Evolutionary conservation across 2,329 filamentous ascomycete species (phyloP).

Genomic region (Didymella arachidicola): DNA sequence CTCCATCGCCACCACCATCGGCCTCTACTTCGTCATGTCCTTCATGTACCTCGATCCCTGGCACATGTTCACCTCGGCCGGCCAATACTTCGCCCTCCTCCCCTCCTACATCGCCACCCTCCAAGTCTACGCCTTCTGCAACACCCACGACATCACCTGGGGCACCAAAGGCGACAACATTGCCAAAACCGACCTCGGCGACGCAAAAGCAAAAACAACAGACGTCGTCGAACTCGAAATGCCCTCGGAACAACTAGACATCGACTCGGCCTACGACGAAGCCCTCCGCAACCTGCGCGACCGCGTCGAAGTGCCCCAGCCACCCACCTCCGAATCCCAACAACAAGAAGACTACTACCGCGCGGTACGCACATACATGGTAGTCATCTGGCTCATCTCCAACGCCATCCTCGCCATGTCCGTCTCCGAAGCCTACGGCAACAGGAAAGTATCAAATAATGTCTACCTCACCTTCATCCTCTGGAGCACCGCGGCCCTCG

Average conservation of each 20-base stretch:
- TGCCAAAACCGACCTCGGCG: slow-evolving; percentile 88
- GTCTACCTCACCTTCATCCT: slow-evolving; percentile 92
- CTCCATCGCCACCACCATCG: slow-evolving; percentile 85
- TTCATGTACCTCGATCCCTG: slow-evolving; percentile 97
- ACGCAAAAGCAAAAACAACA: slow-evolving; percentile 76
- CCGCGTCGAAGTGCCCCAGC: slow-evolving; percentile 78
- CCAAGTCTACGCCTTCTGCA: slow-evolving; percentile 98
- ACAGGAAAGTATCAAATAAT: slow-evolving; percentile 76
- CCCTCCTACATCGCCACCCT: slow-evolving; percentile 96
- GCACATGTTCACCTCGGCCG: slow-evolving; percentile 96
- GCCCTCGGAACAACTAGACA: slow-evolving; percentile 97
- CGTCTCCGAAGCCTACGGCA: slow-evolving; percentile 83
- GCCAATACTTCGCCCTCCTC: slow-evolving; percentile 91
- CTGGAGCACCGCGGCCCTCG: slow-evolving; percentile 86
- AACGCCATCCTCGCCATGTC: slow-evolving; percentile 95
- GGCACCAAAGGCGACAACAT: slow-evolving; percentile 99
- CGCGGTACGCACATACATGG: slow-evolving; percentile 96
- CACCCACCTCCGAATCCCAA: slow-evolving; percentile 74
- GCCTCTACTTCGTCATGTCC: slow-evolving; percentile 95
- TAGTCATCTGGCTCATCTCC: slow-evolving; percentile 89
- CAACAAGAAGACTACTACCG: slow-evolving; percentile 99
- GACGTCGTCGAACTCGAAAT: slow-evolving; percentile 93
- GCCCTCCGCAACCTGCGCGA: slow-evolving; percentile 95
- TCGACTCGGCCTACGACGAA: slow-evolving; percentile 96
- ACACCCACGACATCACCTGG: slow-evolving; percentile 98